A percentile compares a stretch with the other conserved stretches of the same genome.
phyloP scores from a whole-genome alignment of 2,329 filamentous ascomycete genomes.

The Sporothrix phasma region DNA sequence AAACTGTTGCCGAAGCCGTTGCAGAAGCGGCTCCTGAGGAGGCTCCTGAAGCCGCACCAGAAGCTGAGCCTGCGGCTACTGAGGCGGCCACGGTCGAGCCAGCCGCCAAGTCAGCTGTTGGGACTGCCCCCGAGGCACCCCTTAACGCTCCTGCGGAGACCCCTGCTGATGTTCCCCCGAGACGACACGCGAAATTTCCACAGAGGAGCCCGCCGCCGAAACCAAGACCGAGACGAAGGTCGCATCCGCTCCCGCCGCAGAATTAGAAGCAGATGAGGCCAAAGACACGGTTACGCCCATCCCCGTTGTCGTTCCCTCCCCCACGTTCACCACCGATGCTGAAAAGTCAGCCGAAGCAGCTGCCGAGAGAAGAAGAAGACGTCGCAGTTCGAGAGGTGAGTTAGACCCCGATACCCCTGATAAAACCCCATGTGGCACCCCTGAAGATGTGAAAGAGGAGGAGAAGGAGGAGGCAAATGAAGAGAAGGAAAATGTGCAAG shows the following conservation, averaged over 20 bases:
- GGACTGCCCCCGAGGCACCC: neutral
- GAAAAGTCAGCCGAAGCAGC: neutral
- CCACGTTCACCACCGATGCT: neutral
- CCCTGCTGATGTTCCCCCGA: neutral
- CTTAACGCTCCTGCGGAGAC: neutral
- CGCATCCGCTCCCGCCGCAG: neutral
- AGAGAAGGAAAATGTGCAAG: neutral
- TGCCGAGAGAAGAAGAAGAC: conserved; percentile 3
- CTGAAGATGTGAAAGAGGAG: neutral
- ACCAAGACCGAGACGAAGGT: neutral
- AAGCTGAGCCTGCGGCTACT: too few species aligned
- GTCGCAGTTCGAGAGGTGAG: conserved; percentile 5
- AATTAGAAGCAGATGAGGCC: neutral
- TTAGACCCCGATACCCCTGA: neutral
- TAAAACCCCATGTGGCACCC: too few species aligned
- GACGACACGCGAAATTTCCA: neutral
- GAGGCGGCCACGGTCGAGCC: neutral
- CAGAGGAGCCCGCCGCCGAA: neutral
- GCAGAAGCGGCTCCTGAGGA: neutral
- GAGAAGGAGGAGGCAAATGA: neutral
- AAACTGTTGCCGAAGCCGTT: neutral
- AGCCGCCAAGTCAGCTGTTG: neutral
- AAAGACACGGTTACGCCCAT: neutral
- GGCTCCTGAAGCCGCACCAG: too few species aligned
- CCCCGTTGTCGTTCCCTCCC: neutral